phyloP scores from a whole-genome alignment of 2,329 filamentous ascomycete genomes.

The Alternaria viburni region DNA sequence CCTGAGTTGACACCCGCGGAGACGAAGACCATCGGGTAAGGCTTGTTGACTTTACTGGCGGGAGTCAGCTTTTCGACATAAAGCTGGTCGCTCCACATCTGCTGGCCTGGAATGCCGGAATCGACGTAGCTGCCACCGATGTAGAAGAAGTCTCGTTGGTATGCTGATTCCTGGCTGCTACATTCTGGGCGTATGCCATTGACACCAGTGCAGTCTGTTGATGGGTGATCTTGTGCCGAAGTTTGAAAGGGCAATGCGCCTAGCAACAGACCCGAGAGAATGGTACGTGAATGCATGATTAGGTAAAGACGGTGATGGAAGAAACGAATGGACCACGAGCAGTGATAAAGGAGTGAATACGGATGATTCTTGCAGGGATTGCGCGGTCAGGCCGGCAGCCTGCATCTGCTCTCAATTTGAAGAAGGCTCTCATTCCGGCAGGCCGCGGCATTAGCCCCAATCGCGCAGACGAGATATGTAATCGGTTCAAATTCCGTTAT shows the following conservation, averaged over 20 bases:
- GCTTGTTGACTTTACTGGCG: slow-evolving; percentile 10
- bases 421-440: neutral
- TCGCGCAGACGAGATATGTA: neutral
- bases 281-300: neutral
- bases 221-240: neutral
- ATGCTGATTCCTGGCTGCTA: slow-evolving; percentile 25
- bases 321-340: neutral
- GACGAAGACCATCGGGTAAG: slow-evolving; percentile 32
- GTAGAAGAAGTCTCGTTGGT: slow-evolving; percentile 32
- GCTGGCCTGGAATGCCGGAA: slow-evolving; percentile 24
- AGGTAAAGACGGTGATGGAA: neutral
- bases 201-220: slow-evolving; percentile 14
- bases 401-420: neutral
- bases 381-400: neutral
- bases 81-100: slow-evolving; percentile 22
- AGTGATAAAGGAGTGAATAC: neutral
- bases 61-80: slow-evolving; percentile 33
- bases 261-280: neutral
- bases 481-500: fast-evolving
- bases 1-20: slow-evolving; percentile 27
- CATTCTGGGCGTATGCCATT: slow-evolving; percentile 26
- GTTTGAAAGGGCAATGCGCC: neutral
- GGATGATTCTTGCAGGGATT: neutral
- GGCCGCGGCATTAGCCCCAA: neutral
- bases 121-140: slow-evolving; percentile 33